phyloP scores from a whole-genome alignment of 495 filamentous ascomycete species.

The Aspergillus hancockii region DNA sequence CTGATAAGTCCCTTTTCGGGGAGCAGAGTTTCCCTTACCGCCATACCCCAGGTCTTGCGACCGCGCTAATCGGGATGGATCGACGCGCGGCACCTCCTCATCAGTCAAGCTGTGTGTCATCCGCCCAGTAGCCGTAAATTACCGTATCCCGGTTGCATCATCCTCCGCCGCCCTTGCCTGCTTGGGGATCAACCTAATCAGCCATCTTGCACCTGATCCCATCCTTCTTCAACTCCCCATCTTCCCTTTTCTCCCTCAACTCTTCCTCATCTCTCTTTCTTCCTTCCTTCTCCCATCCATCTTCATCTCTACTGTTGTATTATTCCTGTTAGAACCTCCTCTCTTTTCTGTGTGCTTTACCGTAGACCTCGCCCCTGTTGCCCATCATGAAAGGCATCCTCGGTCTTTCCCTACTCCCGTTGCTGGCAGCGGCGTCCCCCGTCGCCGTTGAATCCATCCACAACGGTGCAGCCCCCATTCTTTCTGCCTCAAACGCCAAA shows the following conservation, averaged over 20 bases:
- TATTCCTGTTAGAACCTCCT: constrained; percentile 25
- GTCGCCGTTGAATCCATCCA: constrained; percentile 78
- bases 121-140: constrained; percentile 28
- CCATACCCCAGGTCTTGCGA: constrained; percentile 22
- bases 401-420: constrained; percentile 63
- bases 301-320: constrained; percentile 24
- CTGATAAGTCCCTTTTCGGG: not conserved
- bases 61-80: constrained; percentile 29
- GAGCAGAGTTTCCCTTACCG: not conserved
- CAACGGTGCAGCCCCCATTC: constrained; percentile 81
- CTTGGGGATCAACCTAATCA: constrained; percentile 26
- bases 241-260: constrained; percentile 34
- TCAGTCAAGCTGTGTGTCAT: constrained; percentile 30
- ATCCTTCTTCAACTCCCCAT: constrained; percentile 39
- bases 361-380: constrained; percentile 42
- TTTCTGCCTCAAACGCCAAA: constrained; percentile 75
- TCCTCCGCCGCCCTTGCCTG: constrained; percentile 29
- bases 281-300: constrained; percentile 23
- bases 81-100: constrained; percentile 20
- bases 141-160: constrained; percentile 47
- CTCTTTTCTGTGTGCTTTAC: constrained; percentile 19
- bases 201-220: constrained; percentile 36
- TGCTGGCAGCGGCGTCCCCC: constrained; percentile 73
- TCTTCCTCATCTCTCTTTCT: constrained; percentile 23
- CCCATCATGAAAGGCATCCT: constrained; percentile 74